Evolutionary conservation across 2,329 filamentous ascomycete genomes (phyloP).

Genomic region (Epichloe gansuensis): DNA sequence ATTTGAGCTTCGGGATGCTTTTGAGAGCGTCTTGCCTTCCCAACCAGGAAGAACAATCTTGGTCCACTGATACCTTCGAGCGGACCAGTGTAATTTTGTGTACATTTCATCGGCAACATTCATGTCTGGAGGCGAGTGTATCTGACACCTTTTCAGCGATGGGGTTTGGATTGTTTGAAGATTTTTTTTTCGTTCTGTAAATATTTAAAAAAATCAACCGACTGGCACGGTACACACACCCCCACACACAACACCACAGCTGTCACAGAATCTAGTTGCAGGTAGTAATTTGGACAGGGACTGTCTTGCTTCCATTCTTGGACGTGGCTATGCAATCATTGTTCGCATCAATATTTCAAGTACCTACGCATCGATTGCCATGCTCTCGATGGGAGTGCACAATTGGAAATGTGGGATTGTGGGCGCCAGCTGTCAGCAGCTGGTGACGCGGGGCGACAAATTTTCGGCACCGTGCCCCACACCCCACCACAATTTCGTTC

Average conservation of each 20-base stretch:
- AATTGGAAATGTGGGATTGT: constrained; percentile 4
- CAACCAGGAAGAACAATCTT: constrained; percentile 8
- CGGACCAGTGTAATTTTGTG: background rate
- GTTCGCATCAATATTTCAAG: background rate
- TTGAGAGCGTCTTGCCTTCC: constrained; percentile 44
- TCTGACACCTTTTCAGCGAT: background rate
- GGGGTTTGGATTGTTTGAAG: background rate
- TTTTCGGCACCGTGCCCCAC: constrained; percentile 20
- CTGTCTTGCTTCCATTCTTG: too few species aligned
- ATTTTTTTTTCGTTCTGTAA: background rate
- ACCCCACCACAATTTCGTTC: constrained; percentile 31
- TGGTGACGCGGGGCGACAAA: constrained; percentile 15
- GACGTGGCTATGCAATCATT: background rate
- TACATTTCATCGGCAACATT: background rate
- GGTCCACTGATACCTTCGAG: constrained; percentile 5
- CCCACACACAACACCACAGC: too few species aligned
- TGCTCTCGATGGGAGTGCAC: background rate
- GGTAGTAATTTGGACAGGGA: too few species aligned
- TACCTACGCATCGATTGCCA: too few species aligned
- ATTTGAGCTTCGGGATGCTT: constrained; percentile 62
- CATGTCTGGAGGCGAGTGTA: background rate
- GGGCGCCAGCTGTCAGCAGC: constrained; percentile 1
- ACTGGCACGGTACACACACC: background rate
- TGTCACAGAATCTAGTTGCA: background rate
- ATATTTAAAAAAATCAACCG: background rate